phyloP scores from a whole-genome alignment of 805 yeast species.

The Pichia gijzeniarum region DNA sequence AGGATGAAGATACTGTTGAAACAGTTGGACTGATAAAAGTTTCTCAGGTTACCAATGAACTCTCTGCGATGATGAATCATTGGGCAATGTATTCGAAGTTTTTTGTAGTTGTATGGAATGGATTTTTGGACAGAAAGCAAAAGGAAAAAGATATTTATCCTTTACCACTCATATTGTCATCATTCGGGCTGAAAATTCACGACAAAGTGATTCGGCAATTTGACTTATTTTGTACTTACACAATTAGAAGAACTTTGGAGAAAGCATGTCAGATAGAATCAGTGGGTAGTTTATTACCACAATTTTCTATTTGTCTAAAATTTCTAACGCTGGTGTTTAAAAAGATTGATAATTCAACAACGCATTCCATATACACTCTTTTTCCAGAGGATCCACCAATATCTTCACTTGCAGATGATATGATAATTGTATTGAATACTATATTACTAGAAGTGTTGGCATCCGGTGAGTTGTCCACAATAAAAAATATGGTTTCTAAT shows the following conservation, averaged over 20 bases:
- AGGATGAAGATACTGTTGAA: conserved; percentile 19
- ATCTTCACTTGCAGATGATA: conserved; percentile 82
- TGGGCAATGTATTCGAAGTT: conserved; percentile 81
- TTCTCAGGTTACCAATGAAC: conserved; percentile 62
- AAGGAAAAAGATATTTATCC: conserved; percentile 34
- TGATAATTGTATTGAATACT: conserved; percentile 64
- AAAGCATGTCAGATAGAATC: conserved; percentile 78
- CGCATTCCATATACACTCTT: conserved; percentile 18
- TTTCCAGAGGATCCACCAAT: conserved; percentile 58
- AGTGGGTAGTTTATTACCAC: conserved; percentile 49
- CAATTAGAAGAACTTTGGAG: conserved; percentile 70
- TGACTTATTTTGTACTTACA: conserved; percentile 57
- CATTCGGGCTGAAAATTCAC: conserved; percentile 50
- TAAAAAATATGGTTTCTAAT: conserved; percentile 48
- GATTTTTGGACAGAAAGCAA: conserved; percentile 12
- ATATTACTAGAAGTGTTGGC: conserved; percentile 60
- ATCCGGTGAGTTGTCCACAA: conserved; percentile 58
- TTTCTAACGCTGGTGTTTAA: conserved; percentile 20
- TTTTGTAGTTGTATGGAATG: conserved; percentile 61
- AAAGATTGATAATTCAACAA: conserved; percentile 15
- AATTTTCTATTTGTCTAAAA: conserved; percentile 25
- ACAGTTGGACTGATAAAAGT: conserved; percentile 53
- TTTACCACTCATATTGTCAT: conserved; percentile 44
- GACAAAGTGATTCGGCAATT: conserved; percentile 52
- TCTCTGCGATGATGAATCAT: conserved; percentile 70